phyloP scores from a whole-genome alignment of 805 yeast species.

The Nakazawaea peltata region DNA sequence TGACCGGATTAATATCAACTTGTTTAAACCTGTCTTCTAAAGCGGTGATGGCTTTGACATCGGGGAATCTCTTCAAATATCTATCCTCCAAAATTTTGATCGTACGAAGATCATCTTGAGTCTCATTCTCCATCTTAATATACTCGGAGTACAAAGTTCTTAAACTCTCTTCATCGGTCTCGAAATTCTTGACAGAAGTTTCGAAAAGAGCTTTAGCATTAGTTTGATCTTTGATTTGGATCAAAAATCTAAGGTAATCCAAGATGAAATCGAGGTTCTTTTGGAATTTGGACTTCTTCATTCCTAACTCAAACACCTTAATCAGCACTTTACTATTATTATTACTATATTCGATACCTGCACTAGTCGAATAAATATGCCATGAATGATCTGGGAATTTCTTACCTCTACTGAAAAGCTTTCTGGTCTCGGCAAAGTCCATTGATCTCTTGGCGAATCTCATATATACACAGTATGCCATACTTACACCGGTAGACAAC shows the following conservation, averaged over 20 bases:
- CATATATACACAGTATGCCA: conserved; percentile 64
- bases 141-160: conserved; percentile 45
- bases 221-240: conserved; percentile 56
- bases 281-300: conserved; percentile 38
- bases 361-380: conserved; percentile 76
- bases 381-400: conserved; percentile 55
- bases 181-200: conserved; percentile 53
- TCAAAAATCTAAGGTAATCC: conserved; percentile 65
- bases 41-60: conserved; percentile 33
- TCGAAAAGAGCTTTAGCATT: conserved; percentile 80
- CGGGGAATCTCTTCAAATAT: conserved; percentile 58
- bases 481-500: conserved; percentile 39
- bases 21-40: conserved; percentile 19
- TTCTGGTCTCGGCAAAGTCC: conserved; percentile 68
- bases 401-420: conserved; percentile 62
- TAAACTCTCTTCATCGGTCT: conserved; percentile 28
- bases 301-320: conserved; percentile 72
- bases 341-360: conserved; percentile 67
- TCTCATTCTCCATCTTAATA: conserved; percentile 53
- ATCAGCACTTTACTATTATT: conserved; percentile 62
- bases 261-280: conserved; percentile 53
- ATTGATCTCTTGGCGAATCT: conserved; percentile 51
- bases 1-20: conserved; percentile 28
- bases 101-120: conserved; percentile 62
- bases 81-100: conserved; percentile 60